Evolutionary conservation across 371 early-diverging fungal genomes (phyloP).

Genomic region (Actinomucor elegans): DNA sequence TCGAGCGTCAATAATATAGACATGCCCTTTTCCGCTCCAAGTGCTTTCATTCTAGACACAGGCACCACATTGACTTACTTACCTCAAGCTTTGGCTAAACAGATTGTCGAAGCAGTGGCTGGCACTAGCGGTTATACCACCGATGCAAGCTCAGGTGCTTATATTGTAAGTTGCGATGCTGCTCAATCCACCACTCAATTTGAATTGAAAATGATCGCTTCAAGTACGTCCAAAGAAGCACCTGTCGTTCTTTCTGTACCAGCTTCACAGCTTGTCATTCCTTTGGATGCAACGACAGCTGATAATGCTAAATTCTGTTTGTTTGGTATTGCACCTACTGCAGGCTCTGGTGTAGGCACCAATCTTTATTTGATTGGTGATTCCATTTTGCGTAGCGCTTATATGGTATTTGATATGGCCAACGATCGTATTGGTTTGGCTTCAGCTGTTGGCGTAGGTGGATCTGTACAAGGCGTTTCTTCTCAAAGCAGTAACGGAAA

Average conservation of each 20-base stretch:
- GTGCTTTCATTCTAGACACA: slow-evolving; percentile 45
- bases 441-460: slow-evolving; percentile 24
- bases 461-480: slow-evolving; percentile 28
- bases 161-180: slow-evolving; percentile 24
- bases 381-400: slow-evolving; percentile 35
- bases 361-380: slow-evolving; percentile 38
- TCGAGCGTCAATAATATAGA: background rate
- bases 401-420: slow-evolving; percentile 44
- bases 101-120: slow-evolving; percentile 20
- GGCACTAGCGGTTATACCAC: slow-evolving; percentile 15
- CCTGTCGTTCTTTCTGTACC: slow-evolving; percentile 32
- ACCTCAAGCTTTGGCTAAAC: slow-evolving; percentile 23
- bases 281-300: slow-evolving; percentile 23
- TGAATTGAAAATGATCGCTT: slow-evolving; percentile 19
- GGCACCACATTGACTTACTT: slow-evolving; percentile 52
- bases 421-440: slow-evolving; percentile 42
- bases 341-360: slow-evolving; percentile 2
- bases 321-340: slow-evolving; percentile 44
- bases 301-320: slow-evolving; percentile 26
- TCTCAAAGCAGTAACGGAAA: background rate
- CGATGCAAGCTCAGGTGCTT: slow-evolving; percentile 24
- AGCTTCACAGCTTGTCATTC: slow-evolving; percentile 37
- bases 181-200: slow-evolving; percentile 13
- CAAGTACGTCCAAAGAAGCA: background rate
- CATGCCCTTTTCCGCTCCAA: background rate